Percentiles rank a stretch among this genome's conserved stretches.
These are phyloP conservation scores for Harrya chromipes DNA, from an alignment of 768 basidiomycete genomes.

Conservation along the genomic window DNA sequence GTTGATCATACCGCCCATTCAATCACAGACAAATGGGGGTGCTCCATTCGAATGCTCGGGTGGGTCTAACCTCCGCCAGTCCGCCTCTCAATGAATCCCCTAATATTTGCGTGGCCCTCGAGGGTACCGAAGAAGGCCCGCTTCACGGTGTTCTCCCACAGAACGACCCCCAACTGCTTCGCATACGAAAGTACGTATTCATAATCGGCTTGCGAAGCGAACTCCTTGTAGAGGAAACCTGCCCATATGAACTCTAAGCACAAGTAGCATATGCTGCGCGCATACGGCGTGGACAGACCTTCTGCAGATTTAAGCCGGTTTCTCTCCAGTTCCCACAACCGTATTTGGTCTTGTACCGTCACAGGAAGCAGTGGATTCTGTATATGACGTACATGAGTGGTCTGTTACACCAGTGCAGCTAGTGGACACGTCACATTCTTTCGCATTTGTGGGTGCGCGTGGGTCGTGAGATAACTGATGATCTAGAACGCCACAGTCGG, in stretches of 20 bases:
- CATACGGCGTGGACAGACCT: conserved; percentile 47
- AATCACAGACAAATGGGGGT: conserved; percentile 2
- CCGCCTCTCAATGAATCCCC: conserved; percentile 75
- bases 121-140: conserved; percentile 81
- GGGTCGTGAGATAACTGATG: conserved; percentile 89
- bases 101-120: conserved; percentile 76
- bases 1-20: background rate
- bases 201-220: conserved; percentile 84
- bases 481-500: conserved; percentile 53
- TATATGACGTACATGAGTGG: conserved; percentile 16
- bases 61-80: conserved; percentile 37
- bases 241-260: conserved; percentile 8
- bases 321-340: conserved; percentile 95
- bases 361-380: conserved; percentile 93
- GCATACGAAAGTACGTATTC: conserved; percentile 86
- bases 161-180: conserved; percentile 70
- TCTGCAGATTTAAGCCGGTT: conserved; percentile 87
- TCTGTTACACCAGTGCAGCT: conserved; percentile 3
- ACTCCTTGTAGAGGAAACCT: conserved; percentile 89
- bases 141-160: conserved; percentile 76
- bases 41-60: background rate
- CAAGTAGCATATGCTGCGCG: conserved; percentile 11
- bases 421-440: conserved; percentile 61
- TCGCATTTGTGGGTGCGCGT: conserved; percentile 98
- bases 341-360: conserved; percentile 97